phyloP scores from a whole-genome alignment of 306 rosid genomes.

The Sicyos baderoa region DNA sequence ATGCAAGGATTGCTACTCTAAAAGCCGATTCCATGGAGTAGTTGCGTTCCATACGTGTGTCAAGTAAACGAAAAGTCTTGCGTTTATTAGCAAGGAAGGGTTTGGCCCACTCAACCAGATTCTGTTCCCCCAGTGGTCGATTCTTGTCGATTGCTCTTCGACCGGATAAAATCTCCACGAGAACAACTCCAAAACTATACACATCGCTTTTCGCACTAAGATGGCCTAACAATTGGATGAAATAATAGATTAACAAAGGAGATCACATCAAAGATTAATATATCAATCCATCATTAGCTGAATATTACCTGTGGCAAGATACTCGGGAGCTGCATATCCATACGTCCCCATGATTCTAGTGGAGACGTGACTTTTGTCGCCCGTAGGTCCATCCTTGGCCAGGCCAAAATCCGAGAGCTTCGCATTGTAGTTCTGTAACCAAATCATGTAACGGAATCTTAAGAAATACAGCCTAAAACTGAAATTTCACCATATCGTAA shows the following conservation, averaged over 20 bases:
- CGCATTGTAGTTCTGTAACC: slow-evolving; percentile 37
- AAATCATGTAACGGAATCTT: neutral
- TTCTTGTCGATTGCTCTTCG: slow-evolving; percentile 46
- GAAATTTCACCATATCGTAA: neutral
- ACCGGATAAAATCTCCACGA: slow-evolving; percentile 42
- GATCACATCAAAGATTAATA: neutral
- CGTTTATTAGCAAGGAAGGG: slow-evolving; percentile 39
- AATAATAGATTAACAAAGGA: slow-evolving; percentile 6
- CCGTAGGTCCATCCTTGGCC: slow-evolving; percentile 52
- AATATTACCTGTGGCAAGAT: slow-evolving; percentile 41
- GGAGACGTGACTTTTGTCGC: slow-evolving; percentile 46
- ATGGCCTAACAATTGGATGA: slow-evolving; percentile 31
- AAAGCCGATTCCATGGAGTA: slow-evolving; percentile 35
- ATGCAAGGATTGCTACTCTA: slow-evolving; percentile 32
- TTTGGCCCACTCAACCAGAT: slow-evolving; percentile 41
- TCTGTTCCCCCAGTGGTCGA: slow-evolving; percentile 40
- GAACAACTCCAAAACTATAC: slow-evolving; percentile 45
- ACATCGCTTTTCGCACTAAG: slow-evolving; percentile 43
- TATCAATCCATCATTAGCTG: too few relatives aligned
- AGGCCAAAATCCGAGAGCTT: slow-evolving; percentile 49
- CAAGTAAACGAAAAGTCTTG: slow-evolving; percentile 37
- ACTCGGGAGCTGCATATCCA: slow-evolving; percentile 52
- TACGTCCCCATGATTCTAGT: slow-evolving; percentile 50
- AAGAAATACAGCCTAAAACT: neutral
- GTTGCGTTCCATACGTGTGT: slow-evolving; percentile 38